A percentile compares a stretch with the other conserved stretches of the same genome.
These are phyloP conservation scores for Aspergillus fumigatus DNA, from an alignment of 2,329 filamentous ascomycete genomes.

Conservation along the genomic window DNA sequence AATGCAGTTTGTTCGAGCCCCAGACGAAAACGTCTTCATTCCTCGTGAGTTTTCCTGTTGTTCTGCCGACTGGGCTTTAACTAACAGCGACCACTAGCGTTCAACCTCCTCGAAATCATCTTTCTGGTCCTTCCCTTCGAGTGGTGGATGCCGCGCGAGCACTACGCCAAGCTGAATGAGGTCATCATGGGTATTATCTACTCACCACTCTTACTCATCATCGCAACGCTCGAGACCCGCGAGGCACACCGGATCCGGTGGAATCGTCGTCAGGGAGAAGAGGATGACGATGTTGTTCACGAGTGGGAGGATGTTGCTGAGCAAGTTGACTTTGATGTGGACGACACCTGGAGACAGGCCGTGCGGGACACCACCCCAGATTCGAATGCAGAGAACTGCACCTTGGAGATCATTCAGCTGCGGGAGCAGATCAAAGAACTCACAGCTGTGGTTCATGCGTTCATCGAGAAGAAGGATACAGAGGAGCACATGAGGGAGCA, in stretches of 20 bases:
- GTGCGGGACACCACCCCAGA: slow-evolving; percentile 74
- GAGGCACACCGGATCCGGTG: slow-evolving; percentile 62
- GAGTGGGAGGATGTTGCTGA: slow-evolving; percentile 82
- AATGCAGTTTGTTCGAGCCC: slow-evolving; percentile 92
- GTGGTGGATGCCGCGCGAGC: slow-evolving; percentile 81
- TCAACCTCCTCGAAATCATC: slow-evolving; percentile 89
- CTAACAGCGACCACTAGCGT: slow-evolving; percentile 44
- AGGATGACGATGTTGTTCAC: slow-evolving; percentile 81
- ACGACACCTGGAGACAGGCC: slow-evolving; percentile 74
- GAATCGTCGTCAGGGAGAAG: slow-evolving; percentile 76
- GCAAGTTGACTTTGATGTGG: slow-evolving; percentile 72
- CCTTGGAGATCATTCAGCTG: slow-evolving; percentile 56
- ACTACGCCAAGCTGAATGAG: slow-evolving; percentile 81
- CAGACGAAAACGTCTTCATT: slow-evolving; percentile 98
- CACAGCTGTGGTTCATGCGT: slow-evolving; percentile 58
- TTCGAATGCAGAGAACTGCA: slow-evolving; percentile 70
- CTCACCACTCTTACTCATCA: slow-evolving; percentile 73
- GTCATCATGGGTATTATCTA: slow-evolving; percentile 83
- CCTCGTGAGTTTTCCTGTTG: slow-evolving; percentile 50
- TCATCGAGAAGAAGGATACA: slow-evolving; percentile 36
- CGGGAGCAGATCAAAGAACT: slow-evolving; percentile 55
- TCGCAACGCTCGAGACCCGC: slow-evolving; percentile 66
- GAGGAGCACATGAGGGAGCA: slow-evolving; percentile 6
- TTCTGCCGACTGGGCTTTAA: not conserved
- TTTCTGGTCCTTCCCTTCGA: slow-evolving; percentile 75